phyloP scores from a whole-genome alignment of 495 filamentous ascomycete species.

The Penicillium verhagenii region DNA sequence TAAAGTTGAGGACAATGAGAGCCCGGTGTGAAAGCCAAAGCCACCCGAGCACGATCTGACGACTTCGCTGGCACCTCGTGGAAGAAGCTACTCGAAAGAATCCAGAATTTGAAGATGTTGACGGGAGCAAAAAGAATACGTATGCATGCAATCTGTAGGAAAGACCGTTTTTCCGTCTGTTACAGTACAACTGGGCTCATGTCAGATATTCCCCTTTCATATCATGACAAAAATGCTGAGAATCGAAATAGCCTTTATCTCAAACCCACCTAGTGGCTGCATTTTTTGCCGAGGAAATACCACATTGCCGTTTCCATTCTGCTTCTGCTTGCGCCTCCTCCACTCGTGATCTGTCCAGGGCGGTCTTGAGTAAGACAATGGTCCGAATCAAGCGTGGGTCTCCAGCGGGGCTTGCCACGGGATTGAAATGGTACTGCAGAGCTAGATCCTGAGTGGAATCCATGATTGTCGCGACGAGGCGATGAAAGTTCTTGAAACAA shows the following conservation, averaged over 20 bases:
- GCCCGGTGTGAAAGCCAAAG: background rate
- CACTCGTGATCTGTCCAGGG: background rate
- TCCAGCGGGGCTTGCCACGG: background rate
- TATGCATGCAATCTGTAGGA: no score
- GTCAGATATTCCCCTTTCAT: background rate
- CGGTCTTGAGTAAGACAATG: background rate
- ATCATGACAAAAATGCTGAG: background rate
- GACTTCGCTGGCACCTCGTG: no score
- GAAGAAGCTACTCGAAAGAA: no score
- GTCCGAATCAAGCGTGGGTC: background rate
- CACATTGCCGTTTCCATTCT: background rate
- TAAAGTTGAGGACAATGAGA: background rate
- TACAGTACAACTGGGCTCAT: no score
- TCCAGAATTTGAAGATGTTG: no score
- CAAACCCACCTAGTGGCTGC: background rate
- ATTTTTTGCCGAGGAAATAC: background rate
- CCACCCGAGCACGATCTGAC: background rate
- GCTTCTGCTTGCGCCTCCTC: background rate
- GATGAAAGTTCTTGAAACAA: background rate
- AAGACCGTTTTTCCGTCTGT: no score
- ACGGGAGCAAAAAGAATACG: no score
- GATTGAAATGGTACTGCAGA: background rate
- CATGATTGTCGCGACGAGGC: background rate
- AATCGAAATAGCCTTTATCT: background rate
- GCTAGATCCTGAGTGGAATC: background rate